Evolutionary conservation across 164 flowering plant genomes (phyloP), one percentile per base, ranked within the genome.

Genomic region (Piper longum): DNA sequence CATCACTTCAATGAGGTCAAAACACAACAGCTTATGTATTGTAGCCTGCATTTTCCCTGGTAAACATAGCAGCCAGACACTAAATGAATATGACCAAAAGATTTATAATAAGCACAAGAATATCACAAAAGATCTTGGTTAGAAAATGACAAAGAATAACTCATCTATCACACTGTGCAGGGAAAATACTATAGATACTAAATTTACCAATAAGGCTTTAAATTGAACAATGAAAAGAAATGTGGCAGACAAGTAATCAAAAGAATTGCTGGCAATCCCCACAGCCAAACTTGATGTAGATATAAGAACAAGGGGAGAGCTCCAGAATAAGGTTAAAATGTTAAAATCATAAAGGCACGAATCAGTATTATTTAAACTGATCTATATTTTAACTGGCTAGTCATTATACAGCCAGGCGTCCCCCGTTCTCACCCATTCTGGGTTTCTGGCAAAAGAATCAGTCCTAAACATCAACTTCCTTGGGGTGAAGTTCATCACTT

Each of bases 401-500:
- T 68, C 74, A 74, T 74, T 79, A 76, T 77, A 81, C 88, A 80
- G 60, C 62, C 67, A 72, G 79, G 75, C 65, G 80, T 69, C 67
- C 56, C 62, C 39, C 59, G 9, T 14, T 8, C 12, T 58, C 56
- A 68, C 66, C 56, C 63, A 19, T 60, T 61, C 58, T 62, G 57
- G 78, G 80, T 70, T 67, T 75, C 79, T 71, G 48, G 71, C 69
- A 76, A 74, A 72, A 70, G 74, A 71, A 78, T 74, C 36, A 65
- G 73, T 67, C 54, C 70, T 69, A 62, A 63, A n/a, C 57, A 65
- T 67, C 66, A 60, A 64, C 64, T 45, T 70, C 8, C 59, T 57
- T 5, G 26, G 16, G 26, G 41, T 57, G 41, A 36, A 57, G 26
- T 41, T 57, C 60, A 36, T 26, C 12, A 4, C 41, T 6, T 26